These are phyloP conservation scores for Skeletonema marinoi DNA, from an alignment of 108 stramenopile species.

Conservation along the genomic window DNA sequence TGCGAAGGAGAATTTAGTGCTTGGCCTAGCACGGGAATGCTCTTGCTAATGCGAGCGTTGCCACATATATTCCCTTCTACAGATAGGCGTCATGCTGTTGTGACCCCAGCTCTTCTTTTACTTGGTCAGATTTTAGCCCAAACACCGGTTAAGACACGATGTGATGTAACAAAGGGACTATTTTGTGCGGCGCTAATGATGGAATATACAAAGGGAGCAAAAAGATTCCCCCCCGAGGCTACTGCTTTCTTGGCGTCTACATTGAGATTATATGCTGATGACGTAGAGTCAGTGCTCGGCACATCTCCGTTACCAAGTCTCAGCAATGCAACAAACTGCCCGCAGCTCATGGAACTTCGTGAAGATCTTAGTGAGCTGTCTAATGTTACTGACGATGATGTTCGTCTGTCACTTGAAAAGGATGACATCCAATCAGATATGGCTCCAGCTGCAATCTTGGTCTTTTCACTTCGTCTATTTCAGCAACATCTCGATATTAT, in stretches of 20 bases:
- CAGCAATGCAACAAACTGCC: conserved; percentile 38
- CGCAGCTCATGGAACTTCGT: conserved; percentile 20
- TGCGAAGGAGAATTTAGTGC: conserved; percentile 58
- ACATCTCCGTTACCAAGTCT: conserved; percentile 56
- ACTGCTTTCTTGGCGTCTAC: conserved; percentile 72
- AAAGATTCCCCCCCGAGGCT: conserved; percentile 85
- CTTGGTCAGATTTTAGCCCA: conserved; percentile 86
- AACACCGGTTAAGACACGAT: conserved; percentile 68
- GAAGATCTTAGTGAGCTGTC: conserved; percentile 14
- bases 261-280: conserved; percentile 73
- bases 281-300: conserved; percentile 19
- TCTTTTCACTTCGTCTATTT: conserved; percentile 54
- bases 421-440: conserved; percentile 41
- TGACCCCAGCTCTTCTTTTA: conserved; percentile 82
- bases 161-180: conserved; percentile 81
- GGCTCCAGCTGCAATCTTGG: conserved; percentile 44
- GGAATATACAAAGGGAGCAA: conserved; percentile 83
- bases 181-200: conserved; percentile 78
- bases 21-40: conserved; percentile 88
- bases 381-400: conserved; percentile 11
- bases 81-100: conserved; percentile 89
- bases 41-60: conserved; percentile 81
- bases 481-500: conserved; percentile 31
- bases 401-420: conserved; percentile 57
- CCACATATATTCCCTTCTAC: conserved; percentile 91